Evolutionary conservation across 805 yeast genomes (phyloP), one percentile per base, ranked within the genome.

Genomic region (Starmerella roubikii): DNA sequence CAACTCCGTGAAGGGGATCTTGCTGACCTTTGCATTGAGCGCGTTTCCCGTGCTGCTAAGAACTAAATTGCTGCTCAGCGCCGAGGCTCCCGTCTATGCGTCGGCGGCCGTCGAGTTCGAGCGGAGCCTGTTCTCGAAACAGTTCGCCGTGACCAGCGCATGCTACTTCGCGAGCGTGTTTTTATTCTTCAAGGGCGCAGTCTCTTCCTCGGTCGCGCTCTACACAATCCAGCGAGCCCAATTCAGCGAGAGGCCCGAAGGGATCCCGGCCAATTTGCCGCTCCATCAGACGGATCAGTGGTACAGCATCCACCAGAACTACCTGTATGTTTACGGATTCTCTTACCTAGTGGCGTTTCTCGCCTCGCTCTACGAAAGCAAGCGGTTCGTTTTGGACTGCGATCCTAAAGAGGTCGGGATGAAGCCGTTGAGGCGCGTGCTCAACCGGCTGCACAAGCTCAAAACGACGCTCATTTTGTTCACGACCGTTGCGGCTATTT

Each of bases 261-360:
- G 47, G 7, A 42, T 44, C 19, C 47, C 47, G 17, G 24, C 33
- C 15, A 29, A 42, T 12, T 21, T 44, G 30, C 38, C 47, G n/a
- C 26, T 44, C 29, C 47, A 44, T 26, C 37, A 31, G 13, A 35
- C 38, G 1, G 35, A 35, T 36, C 24, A 34, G 7, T 44, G 47
- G 47, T 35, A 29, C n/a, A 24, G 32, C 3, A 7, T 45, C 11
- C 37, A 40, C 32, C 41, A 42, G 25, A 27, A 37, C 30, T 38
- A 19, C 26, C 31, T 24, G 16, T 44, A 34, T 32, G 15, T 32
- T 3, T 24, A 29, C 9, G 32, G 41, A 7, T 42, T 39, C 24
- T 18, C 17, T 3, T 16, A 10, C 6, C 19, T 27, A 3, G 30
- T 37, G n/a, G 16, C 40, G 3, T 3, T 22, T 11, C 21, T 32